phyloP scores from a whole-genome alignment of 192 early-diverging fungal species.

The Gonapodya prolifera region DNA sequence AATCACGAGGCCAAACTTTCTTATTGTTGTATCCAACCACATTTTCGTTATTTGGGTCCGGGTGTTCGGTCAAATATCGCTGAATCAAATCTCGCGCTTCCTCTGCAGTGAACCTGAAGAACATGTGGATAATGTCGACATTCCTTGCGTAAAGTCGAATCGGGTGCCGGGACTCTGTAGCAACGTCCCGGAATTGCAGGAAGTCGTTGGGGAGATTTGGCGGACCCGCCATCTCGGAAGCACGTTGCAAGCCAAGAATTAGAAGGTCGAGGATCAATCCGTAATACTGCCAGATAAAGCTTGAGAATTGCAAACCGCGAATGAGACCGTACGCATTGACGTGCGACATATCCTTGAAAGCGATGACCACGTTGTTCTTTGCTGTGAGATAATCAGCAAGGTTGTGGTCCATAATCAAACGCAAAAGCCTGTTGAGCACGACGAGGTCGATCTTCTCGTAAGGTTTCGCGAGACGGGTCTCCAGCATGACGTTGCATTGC shows the following conservation, averaged over 20 bases:
- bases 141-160: constrained; percentile 93
- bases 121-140: constrained; percentile 84
- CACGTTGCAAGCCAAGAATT: constrained; percentile 85
- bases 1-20: constrained; percentile 97
- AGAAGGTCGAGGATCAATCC: constrained; percentile 91
- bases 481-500: constrained; percentile 92
- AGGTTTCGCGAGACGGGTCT: constrained; percentile 80
- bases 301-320: constrained; percentile 93
- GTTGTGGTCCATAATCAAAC: constrained; percentile 96
- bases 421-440: constrained; percentile 79
- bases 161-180: constrained; percentile 87
- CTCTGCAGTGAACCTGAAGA: constrained; percentile 86
- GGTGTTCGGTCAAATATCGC: constrained; percentile 92
- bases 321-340: constrained; percentile 94
- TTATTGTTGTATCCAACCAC: constrained; percentile 98
- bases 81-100: constrained; percentile 92
- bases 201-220: constrained; percentile 90
- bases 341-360: constrained; percentile 99
- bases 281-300: constrained; percentile 98
- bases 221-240: constrained; percentile 92
- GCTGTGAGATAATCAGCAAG: constrained; percentile 99
- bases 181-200: constrained; percentile 85
- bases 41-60: constrained; percentile 97
- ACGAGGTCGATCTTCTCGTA: constrained; percentile 98
- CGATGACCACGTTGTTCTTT: constrained; percentile 96